Percentiles rank a stretch among this genome's conserved stretches.
phyloP scores from a whole-genome alignment of 2,329 filamentous ascomycete species.

The Arthrobotrys musiformis region DNA sequence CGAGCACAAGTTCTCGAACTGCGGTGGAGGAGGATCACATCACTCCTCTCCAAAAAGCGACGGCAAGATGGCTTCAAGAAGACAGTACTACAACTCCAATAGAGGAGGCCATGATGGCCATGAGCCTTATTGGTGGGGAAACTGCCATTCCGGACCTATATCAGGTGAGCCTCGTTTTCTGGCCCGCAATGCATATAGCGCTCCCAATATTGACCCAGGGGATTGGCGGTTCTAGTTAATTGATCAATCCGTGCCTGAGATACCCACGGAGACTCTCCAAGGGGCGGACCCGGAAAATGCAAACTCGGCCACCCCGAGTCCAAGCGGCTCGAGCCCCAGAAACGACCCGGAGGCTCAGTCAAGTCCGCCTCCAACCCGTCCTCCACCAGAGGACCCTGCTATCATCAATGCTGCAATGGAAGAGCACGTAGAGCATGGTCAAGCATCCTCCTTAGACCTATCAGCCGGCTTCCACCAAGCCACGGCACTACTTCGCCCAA shows the following conservation, averaged over 20 bases:
- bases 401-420: slow-evolving; percentile 26
- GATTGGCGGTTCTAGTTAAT: slow-evolving; percentile 22
- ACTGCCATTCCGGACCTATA: slow-evolving; percentile 48
- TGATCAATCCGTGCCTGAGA: slow-evolving; percentile 44
- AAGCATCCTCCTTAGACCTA: neutral
- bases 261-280: slow-evolving; percentile 37
- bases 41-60: slow-evolving; percentile 14
- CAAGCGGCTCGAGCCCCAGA: neutral
- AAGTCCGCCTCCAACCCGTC: neutral
- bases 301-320: neutral
- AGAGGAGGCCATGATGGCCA: slow-evolving; percentile 53
- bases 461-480: slow-evolving; percentile 33
- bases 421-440: slow-evolving; percentile 38
- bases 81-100: slow-evolving; percentile 47
- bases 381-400: slow-evolving; percentile 4
- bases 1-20: slow-evolving; percentile 22
- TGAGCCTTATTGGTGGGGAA: slow-evolving; percentile 50
- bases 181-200: neutral
- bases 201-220: neutral
- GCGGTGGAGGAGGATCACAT: slow-evolving; percentile 16
- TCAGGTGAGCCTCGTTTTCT: neutral
- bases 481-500: slow-evolving; percentile 31
- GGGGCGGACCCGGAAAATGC: slow-evolving; percentile 31
- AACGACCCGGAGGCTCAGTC: neutral
- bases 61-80: slow-evolving; percentile 42